Conservation (phyloP, 768 basidiomycete species). For the Leccinum disarticulatum region DNA sequence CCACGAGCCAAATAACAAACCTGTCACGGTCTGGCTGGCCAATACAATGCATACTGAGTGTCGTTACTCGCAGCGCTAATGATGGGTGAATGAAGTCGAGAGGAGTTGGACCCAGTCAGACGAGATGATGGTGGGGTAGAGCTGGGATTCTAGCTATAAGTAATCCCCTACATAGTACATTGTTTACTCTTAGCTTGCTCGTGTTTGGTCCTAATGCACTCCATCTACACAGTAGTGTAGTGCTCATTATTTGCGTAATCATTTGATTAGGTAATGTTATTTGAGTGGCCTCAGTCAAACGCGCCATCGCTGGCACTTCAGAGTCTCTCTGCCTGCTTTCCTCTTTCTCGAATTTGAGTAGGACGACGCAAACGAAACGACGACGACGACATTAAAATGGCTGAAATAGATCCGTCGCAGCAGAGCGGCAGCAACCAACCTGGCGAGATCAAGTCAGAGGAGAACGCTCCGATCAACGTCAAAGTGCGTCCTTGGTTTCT, state of each 20-base stretch:
- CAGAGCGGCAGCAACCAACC: slow-evolving; percentile 26
- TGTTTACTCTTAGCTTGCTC: no score
- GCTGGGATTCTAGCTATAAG: no score
- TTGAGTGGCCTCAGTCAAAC: not conserved
- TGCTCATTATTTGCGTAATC: not conserved
- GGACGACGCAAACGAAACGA: not conserved
- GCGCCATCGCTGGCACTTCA: not conserved
- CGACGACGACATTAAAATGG: slow-evolving; percentile 7
- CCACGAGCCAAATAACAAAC: no score
- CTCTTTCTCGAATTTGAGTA: not conserved
- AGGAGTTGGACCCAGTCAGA: no score
- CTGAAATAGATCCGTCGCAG: slow-evolving; percentile 11
- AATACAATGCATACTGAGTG: no score
- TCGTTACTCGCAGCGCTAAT: no score
- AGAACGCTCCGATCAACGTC: slow-evolving; percentile 71
- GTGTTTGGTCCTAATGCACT: no score
- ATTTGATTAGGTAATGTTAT: not conserved
- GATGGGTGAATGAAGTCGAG: no score
- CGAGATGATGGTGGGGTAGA: no score
- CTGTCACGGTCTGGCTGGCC: no score
- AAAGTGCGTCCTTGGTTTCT: slow-evolving; percentile 46
- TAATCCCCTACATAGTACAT: no score
- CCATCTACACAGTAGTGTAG: no score
- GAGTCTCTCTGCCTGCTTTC: not conserved
- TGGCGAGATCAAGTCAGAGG: slow-evolving; percentile 51